Conservation (phyloP, 768 basidiomycete genomes). For the Leccinum aurantiacum region DNA sequence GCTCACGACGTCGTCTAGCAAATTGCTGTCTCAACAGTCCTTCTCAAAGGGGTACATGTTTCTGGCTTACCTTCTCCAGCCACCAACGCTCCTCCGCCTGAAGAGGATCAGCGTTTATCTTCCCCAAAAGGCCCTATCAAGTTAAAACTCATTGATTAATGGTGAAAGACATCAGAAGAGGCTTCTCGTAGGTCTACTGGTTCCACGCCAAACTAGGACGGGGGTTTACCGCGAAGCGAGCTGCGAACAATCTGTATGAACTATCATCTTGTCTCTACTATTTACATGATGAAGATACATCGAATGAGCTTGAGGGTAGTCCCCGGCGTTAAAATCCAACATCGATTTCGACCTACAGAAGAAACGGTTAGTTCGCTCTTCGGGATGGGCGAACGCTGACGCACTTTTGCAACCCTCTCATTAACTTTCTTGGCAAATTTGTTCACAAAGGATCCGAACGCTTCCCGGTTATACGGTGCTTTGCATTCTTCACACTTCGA, state of each 20-base stretch:
- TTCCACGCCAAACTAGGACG: no score
- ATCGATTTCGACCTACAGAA: constrained; percentile 12
- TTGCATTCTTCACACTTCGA: constrained; percentile 6
- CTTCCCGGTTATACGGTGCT: not conserved
- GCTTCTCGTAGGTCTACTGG: no score
- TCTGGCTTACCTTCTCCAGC: no score
- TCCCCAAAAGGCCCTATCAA: no score
- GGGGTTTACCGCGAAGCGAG: no score
- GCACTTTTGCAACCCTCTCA: constrained; percentile 6
- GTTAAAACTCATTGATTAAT: no score
- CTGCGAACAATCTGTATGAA: not conserved
- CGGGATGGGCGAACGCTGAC: not conserved
- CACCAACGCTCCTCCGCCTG: no score
- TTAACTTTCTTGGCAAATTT: constrained; percentile 10
- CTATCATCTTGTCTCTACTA: constrained; percentile 2
- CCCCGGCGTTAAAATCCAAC: constrained; percentile 1
- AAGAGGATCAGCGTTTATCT: no score
- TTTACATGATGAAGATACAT: constrained; percentile 12
- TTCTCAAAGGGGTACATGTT: no score
- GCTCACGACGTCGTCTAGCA: no score
- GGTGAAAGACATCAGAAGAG: no score
- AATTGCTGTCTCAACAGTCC: no score
- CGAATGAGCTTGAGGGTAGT: not conserved
- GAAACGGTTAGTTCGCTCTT: not conserved
- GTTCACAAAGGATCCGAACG: constrained; percentile 12